Base-by-base conservation (phyloP, 202 grass and related monocot species). In the Elaeis oleifera region DNA sequence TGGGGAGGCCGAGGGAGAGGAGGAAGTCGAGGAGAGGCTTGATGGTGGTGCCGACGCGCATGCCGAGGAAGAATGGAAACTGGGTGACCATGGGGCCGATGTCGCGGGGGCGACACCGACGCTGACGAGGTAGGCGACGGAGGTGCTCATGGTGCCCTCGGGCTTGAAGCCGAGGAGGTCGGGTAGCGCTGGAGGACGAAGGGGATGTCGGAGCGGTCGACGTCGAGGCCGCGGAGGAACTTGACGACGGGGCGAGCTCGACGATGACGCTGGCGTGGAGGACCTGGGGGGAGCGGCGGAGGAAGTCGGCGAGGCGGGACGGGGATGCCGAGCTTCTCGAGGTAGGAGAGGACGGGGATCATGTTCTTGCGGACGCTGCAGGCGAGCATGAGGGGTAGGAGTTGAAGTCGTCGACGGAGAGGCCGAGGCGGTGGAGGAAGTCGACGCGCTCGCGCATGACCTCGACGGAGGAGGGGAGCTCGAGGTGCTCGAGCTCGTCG, bases 81-180 rank as follows among this genome's bases (percentile, higher is more conserved):
- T 96, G 91, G 11, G 91, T 91, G 7, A 96, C 81, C 91, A 96
- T 96, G 53, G 91, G 91, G 3, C 91, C 91, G 1, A 96, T 91
- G 59, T 96, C 91, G 2, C 91, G 78, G 50, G 91, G 5, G 63
- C 78, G 20, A 96, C 84, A 1, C 91, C 87, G 8, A 96, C 76
- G 63, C 91, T 86, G 0, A 96, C 84, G 8, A 96, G 82, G 78
- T 96, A 96, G 0, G 84, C 87, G 18, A 91, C 84, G 11, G 91
- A 96, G 65, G 91, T 89, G 81, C 84, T 96, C 74, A 96, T 91
- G 57, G 91, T 96, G 39, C 91, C 91, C 22, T 96, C 91, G 1
- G 79, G 84, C 68, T 96, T 96, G 78, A 96, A 89, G 0, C 84
- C 91, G n/a, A 96, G 80, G 25, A 96, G 50, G 31, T 89, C 91